Percentiles rank a stretch among this genome's conserved stretches.
These are phyloP conservation scores for Polymyxa betae DNA, from an alignment of 208 protist genomes.

Conservation along the genomic window DNA sequence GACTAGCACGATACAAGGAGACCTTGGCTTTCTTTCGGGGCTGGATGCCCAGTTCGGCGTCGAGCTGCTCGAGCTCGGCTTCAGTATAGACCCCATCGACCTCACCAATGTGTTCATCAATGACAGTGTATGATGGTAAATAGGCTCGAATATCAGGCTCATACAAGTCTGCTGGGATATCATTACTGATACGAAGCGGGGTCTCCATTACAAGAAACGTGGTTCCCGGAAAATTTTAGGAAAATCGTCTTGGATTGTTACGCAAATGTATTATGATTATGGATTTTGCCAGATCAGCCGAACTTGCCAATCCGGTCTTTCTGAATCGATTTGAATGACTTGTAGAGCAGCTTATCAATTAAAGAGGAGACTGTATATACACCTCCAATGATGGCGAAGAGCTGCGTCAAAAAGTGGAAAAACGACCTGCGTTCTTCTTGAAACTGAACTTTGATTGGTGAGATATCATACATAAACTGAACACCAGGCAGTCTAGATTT, in stretches of 20 bases:
- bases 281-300: slow-evolving; percentile 16
- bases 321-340: slow-evolving; percentile 64
- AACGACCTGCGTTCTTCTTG: slow-evolving; percentile 76
- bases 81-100: background rate
- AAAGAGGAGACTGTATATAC: slow-evolving; percentile 84
- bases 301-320: slow-evolving; percentile 63
- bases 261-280: background rate
- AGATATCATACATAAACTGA: slow-evolving; percentile 85
- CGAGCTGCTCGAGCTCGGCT: slow-evolving; percentile 39
- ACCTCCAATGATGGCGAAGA: slow-evolving; percentile 89
- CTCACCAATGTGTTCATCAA: background rate
- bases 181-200: background rate
- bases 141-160: background rate
- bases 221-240: too few relatives aligned
- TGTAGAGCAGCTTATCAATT: slow-evolving; percentile 72
- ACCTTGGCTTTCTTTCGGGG: slow-evolving; percentile 23
- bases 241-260: too few relatives aligned
- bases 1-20: background rate
- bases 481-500: slow-evolving; percentile 71
- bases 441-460: slow-evolving; percentile 84
- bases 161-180: background rate
- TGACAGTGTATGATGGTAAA: background rate
- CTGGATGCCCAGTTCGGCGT: background rate
- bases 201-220: background rate
- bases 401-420: slow-evolving; percentile 84